These are phyloP conservation scores for Globisporangium nagaii DNA, from an alignment of 352 stramenopile species.

Conservation along the genomic window DNA sequence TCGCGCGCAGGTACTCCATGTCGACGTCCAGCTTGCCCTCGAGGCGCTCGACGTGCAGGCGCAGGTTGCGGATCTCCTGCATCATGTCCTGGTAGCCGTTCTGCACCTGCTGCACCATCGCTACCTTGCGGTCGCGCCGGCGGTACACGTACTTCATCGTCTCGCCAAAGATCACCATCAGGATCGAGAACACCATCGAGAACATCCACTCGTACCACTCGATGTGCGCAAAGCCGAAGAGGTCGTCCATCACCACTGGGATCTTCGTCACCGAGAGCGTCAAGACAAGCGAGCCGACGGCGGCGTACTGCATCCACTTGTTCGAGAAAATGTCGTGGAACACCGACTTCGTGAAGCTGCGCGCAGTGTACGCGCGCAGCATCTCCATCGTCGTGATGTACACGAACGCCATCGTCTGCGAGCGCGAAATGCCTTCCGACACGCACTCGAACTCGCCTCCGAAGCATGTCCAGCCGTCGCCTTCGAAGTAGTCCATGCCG, in stretches of 20 bases:
- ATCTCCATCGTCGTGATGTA: constrained; percentile 81
- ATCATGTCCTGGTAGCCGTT: constrained; percentile 40
- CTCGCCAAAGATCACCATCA: constrained; percentile 68
- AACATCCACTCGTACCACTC: constrained; percentile 77
- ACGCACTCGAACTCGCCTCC: constrained; percentile 52
- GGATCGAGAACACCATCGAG: constrained; percentile 54
- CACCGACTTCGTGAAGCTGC: constrained; percentile 74
- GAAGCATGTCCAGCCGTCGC: constrained; percentile 40
- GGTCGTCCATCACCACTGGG: constrained; percentile 51
- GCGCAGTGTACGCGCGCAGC: constrained; percentile 62
- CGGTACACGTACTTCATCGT: constrained; percentile 65
- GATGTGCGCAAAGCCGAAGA: constrained; percentile 66
- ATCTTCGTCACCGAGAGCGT: constrained; percentile 72
- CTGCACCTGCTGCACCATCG: constrained; percentile 27
- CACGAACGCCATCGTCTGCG: constrained; percentile 70
- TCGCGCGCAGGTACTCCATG: constrained; percentile 31
- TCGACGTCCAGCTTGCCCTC: constrained; percentile 53
- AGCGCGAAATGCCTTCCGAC: constrained; percentile 50
- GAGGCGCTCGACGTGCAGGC: constrained; percentile 49
- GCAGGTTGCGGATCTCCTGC: constrained; percentile 54
- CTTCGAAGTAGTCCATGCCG: constrained; percentile 28
- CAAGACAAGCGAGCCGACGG: constrained; percentile 46
- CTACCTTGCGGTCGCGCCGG: constrained; percentile 41
- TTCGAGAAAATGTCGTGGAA: constrained; percentile 69
- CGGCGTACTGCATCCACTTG: constrained; percentile 77